Base-by-base conservation (phyloP, 2,329 filamentous ascomycete species). In the Aureobasidium sp. region DNA sequence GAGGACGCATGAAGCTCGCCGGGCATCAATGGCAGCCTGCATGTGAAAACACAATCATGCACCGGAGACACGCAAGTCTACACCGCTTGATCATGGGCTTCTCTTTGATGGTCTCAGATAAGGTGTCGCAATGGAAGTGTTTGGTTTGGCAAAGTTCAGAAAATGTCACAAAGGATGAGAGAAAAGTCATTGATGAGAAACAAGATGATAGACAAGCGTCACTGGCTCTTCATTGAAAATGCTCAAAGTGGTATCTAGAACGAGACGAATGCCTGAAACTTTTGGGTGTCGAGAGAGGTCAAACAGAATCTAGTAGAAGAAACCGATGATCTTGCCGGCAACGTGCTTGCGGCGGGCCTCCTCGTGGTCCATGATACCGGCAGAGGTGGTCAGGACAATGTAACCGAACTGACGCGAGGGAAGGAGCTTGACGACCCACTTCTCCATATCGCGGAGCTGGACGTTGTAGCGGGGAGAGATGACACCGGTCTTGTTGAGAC, bases 351-450 rank as follows among this genome's bases (percentile, higher is more conserved):
- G 86, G 77, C 94, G 85, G 71, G 94, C 94, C 87, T 99, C 94
- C 85, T 99, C 94, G 84, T 99, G 94, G 84, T 99, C 94, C 93
- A 99, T 97, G 81, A 99, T 99, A 79, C 94, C 94, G 68, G 94
- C 91, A 65, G 92, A 97, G 81, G 94, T 99, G 79, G 94, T 99
- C 75, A 99, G 89, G 81, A 99, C 91, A 76, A 99, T 91, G 83
- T 91, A 97, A 76, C 94, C 94, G 85, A 99, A 99, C 83, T 99
- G 94, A 97, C 94, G 94, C 70, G 94, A 92, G 70, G 94, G 94
- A 68, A 99, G 87, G 76, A 99, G 89, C 87, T 96, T 96, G 82
- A 96, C 91, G 74, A 97, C 91, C 94, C 94, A 99, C 86, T 97
- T 97, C 90, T 99, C 94, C 77, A 99, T 86, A 74, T 99, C 94